Evolutionary conservation across 352 stramenopile species (phyloP).

Genomic region (Globisporangium nunn): DNA sequence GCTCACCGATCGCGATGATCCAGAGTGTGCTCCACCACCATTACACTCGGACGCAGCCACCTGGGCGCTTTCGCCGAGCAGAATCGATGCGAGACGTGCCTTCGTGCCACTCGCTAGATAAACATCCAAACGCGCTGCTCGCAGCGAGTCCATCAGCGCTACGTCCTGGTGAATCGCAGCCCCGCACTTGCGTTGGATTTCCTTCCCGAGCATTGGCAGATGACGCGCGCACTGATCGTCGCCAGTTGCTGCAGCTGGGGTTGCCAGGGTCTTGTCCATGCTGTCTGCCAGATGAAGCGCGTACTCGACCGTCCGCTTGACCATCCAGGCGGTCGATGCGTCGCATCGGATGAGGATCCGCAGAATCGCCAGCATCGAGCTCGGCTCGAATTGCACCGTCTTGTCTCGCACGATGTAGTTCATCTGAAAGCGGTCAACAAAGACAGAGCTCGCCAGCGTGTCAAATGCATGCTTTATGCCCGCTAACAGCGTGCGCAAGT

Average conservation of each 20-base stretch:
- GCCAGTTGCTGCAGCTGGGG: background rate
- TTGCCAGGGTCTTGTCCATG: background rate
- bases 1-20: slow-evolving; percentile 6
- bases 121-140: background rate
- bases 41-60: background rate
- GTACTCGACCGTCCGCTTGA: slow-evolving; percentile 26
- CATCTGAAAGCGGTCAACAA: slow-evolving; percentile 13
- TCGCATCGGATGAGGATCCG: slow-evolving; percentile 24
- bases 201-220: slow-evolving; percentile 4
- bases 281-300: slow-evolving; percentile 12
- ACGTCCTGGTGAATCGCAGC: slow-evolving; percentile 22
- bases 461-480: background rate
- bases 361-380: slow-evolving; percentile 12
- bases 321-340: slow-evolving; percentile 24
- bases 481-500: background rate
- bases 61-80: background rate
- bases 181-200: slow-evolving; percentile 28
- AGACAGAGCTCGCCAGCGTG: background rate
- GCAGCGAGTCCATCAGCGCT: slow-evolving; percentile 20
- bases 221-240: background rate
- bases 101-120: background rate
- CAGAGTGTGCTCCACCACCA: background rate
- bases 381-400: background rate
- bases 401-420: slow-evolving; percentile 21
- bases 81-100: background rate